Base-by-base conservation (phyloP, 2,329 filamentous ascomycete species). In the Nigrograna mackinnonii region DNA sequence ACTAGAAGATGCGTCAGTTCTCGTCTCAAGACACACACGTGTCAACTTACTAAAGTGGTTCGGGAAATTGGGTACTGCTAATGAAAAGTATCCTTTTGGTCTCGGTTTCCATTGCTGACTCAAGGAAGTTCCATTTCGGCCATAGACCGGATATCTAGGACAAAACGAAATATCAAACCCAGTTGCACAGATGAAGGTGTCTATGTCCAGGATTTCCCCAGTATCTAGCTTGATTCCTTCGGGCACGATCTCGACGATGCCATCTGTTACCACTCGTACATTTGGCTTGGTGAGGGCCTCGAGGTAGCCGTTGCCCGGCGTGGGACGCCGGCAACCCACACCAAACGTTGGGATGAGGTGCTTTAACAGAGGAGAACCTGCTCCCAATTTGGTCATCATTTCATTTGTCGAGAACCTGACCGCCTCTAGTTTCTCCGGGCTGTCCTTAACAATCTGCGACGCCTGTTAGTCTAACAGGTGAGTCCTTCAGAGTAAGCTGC, bases 111-210 rank as follows among this genome's bases (percentile, higher is more conserved):
- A 37, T 17, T 24, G 35, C 21, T 28, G 6, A 16, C 34, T 43
- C 6, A 43, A 33, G 17, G 31, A 21, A 21, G 26, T 35, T n/a
- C 30, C 35, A n/a, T 38, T 43, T 13, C 40, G 22, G 9, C 40
- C 40, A 12, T 26, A 38, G 12, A 38, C 35, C 3, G 33, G 17
- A 26, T 38, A 43, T n/a, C 28, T 18, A 4, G 58, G 57, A 4
- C 54, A 42, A 50, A 55, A 63, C 3, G 52, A 59, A 9, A 57
- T 61, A 17, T 33, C 31, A 17, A 33, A 33, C 17, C 31, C 31
- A 33, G 31, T 33, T 7, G 31, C 31, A 16, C 71, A 63, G 38
- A 68, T 66, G 16, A 73, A 59, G 2, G 70, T 57, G 33, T 74
- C 71, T 37, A 73, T 63, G 13, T 69, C 58, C 37, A 58, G 52